Evolutionary conservation across 2,329 filamentous ascomycete species (phyloP).

Genomic region (Tolypocladium cylindrosporum): DNA sequence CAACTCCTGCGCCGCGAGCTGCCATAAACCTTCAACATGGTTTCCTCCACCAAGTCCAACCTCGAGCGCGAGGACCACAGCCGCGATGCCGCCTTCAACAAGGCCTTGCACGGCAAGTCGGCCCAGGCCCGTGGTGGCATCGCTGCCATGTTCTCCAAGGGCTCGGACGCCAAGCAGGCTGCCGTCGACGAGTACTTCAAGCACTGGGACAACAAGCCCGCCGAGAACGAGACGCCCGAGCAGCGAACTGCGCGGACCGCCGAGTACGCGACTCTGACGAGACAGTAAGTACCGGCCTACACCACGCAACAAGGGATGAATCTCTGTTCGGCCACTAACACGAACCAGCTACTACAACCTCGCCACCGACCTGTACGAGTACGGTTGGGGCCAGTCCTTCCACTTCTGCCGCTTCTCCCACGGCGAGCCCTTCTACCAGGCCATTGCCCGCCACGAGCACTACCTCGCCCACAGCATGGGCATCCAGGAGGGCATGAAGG

Average conservation of each 20-base stretch:
- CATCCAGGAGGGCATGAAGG: slow-evolving; percentile 76
- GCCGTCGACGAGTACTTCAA: slow-evolving; percentile 92
- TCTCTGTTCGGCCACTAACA: slow-evolving; percentile 8
- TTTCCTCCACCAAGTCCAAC: slow-evolving; percentile 23
- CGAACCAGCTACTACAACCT: slow-evolving; percentile 78
- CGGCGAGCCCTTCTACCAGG: slow-evolving; percentile 80
- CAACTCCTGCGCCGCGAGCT: background rate
- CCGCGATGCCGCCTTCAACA: slow-evolving; percentile 86
- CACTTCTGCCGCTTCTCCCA: slow-evolving; percentile 92
- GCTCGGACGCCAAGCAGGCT: slow-evolving; percentile 62
- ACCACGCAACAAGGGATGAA: background rate
- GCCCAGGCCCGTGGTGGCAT: slow-evolving; percentile 63
- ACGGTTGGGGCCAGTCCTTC: slow-evolving; percentile 93
- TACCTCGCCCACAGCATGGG: slow-evolving; percentile 87
- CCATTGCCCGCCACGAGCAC: slow-evolving; percentile 94
- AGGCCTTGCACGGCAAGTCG: slow-evolving; percentile 70
- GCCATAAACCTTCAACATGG: slow-evolving; percentile 29
- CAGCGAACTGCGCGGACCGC: slow-evolving; percentile 71
- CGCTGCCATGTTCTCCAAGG: slow-evolving; percentile 77
- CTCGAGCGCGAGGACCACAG: slow-evolving; percentile 76
- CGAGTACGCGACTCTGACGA: slow-evolving; percentile 87
- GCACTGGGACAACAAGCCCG: slow-evolving; percentile 84
- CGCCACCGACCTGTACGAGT: slow-evolving; percentile 93
- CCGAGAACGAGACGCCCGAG: slow-evolving; percentile 70
- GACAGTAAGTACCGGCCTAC: slow-evolving; percentile 56